Evolutionary conservation across 495 filamentous ascomycete species (phyloP), one percentile per base, ranked within the genome.

Genomic region (Aspergillus olivimuriae): DNA sequence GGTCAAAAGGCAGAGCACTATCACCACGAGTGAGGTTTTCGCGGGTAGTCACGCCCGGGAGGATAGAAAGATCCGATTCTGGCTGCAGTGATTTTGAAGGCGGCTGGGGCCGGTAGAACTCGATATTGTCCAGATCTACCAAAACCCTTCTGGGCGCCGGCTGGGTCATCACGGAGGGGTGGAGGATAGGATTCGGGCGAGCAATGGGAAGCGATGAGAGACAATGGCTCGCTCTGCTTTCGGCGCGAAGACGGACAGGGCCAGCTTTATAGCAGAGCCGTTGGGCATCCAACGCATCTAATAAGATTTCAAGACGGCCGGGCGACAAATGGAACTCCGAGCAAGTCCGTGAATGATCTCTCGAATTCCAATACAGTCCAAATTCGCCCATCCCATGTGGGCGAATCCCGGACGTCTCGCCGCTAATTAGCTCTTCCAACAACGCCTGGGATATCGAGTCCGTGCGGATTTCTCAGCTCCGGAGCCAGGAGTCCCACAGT

Each of bases 61-160:
- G 31, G 31, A 33, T 33, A 33, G 31, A 10, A 33, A 33, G 31
- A 33, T 11, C 9, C 9, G 31, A 33, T 33, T 33, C 31, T 33
- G 31, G 31, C 31, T 33, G 31, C 31, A 33, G 31, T 33, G 31
- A 10, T 33, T 33, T 33, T 33, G 31, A 33, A 15, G 31, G 31
- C 9, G 31, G 31, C 31, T 33, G 31, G 31, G 31, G 31, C 31
- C 31, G 31, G 31, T 33, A 33, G 31, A 33, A 33, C 31, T 33
- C 31, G 31, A 33, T 33, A 33, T 33, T 33, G 31, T 33, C 31
- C 31, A 33, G 31, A 33, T 33, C 31, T 33, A 33, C 31, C 31
- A 33, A 33, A 33, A 15, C 31, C 31, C 31, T 33, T 33, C 31
- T 33, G 31, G 31, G 31, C 31, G 31, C 31, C 31, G 31, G 31